These are phyloP conservation scores for Mycena maculata DNA, from an alignment of 768 basidiomycete genomes.

Conservation along the genomic window DNA sequence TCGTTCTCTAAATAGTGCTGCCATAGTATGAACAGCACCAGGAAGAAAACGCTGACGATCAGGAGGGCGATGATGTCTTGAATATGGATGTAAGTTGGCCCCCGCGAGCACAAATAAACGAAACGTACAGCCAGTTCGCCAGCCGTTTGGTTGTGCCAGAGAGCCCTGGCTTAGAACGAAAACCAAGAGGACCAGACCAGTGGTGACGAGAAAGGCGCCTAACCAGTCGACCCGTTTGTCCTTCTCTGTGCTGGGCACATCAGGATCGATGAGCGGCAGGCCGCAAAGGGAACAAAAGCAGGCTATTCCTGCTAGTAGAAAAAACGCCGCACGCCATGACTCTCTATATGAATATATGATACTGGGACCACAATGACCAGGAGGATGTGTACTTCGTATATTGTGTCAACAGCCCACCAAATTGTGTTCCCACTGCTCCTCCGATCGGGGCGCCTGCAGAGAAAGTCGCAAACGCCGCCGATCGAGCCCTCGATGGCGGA, in stretches of 20 bases:
- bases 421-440: constrained; percentile 62
- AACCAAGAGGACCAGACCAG: constrained; percentile 72
- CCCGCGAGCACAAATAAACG: not conserved
- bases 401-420: constrained; percentile 72
- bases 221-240: constrained; percentile 75
- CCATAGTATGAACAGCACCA: constrained; percentile 70
- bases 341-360: no score
- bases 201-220: constrained; percentile 71
- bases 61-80: constrained; percentile 76
- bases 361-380: no score
- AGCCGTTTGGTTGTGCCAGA: constrained; percentile 65
- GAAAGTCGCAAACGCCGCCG: constrained; percentile 76
- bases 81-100: not conserved
- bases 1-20: constrained; percentile 65
- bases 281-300: constrained; percentile 55
- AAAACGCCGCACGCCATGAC: constrained; percentile 65
- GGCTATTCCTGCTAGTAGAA: constrained; percentile 59
- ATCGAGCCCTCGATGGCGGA: constrained; percentile 61
- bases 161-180: constrained; percentile 77
- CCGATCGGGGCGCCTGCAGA: constrained; percentile 81
- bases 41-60: constrained; percentile 65
- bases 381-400: constrained; percentile 35
- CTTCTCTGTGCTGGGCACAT: constrained; percentile 46
- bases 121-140: constrained; percentile 56
- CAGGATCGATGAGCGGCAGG: constrained; percentile 61